Evolutionary conservation across 805 yeast genomes (phyloP).

Genomic region (Yamadazyma sp.): DNA sequence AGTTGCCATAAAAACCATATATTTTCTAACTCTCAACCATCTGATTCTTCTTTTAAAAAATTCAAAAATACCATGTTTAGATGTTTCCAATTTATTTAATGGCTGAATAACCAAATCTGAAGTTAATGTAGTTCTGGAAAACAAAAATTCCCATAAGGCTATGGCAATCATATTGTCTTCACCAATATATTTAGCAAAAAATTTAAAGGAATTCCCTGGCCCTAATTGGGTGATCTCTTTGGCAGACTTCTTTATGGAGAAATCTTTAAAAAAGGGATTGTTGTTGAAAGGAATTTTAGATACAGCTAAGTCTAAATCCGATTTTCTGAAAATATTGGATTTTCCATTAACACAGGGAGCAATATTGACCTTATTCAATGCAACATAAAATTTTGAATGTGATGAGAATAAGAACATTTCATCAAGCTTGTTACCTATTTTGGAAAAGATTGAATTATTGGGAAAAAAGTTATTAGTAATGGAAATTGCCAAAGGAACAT

Average conservation of each 20-base stretch:
- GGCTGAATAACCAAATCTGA: constrained; percentile 83
- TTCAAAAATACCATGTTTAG: constrained; percentile 44
- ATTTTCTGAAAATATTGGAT: constrained; percentile 70
- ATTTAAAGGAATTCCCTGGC: constrained; percentile 53
- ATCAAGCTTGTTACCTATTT: constrained; percentile 66
- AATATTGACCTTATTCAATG: constrained; percentile 66
- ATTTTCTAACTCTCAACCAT: constrained; percentile 83
- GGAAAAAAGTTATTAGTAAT: constrained; percentile 19
- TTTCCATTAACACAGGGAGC: constrained; percentile 94
- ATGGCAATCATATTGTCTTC: constrained; percentile 93
- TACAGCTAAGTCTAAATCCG: constrained; percentile 62
- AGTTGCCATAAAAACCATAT: constrained; percentile 85
- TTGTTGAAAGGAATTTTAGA: constrained; percentile 23
- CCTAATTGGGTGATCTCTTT: constrained; percentile 22
- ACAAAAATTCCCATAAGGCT: constrained; percentile 68
- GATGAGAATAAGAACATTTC: constrained; percentile 83
- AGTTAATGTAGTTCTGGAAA: constrained; percentile 71
- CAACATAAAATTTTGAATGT: constrained; percentile 80
- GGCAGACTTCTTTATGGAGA: constrained; percentile 29
- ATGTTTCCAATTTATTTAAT: constrained; percentile 25
- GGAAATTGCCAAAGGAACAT: constrained; percentile 66
- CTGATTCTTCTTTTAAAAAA: constrained; percentile 69
- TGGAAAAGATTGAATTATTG: constrained; percentile 11
- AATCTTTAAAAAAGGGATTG: constrained; percentile 30
- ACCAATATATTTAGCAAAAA: constrained; percentile 79